Evolutionary conservation across 805 yeast genomes (phyloP).

Genomic region (Candida nonsorbophila): DNA sequence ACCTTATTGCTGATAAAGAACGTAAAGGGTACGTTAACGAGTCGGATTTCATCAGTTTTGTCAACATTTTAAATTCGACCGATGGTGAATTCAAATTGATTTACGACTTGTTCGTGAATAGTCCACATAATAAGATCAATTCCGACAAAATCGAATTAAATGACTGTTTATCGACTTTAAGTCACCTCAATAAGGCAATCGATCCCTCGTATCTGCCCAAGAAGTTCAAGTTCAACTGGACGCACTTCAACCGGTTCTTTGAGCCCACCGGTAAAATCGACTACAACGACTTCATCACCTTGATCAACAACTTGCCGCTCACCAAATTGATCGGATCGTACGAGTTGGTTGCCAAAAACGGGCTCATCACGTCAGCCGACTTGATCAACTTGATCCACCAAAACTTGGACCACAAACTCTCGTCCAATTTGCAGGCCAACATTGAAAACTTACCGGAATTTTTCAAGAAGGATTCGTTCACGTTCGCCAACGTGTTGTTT

Average conservation of each 20-base stretch:
- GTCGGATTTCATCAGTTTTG: slow-evolving; percentile 71
- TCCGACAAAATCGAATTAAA: slow-evolving; percentile 16
- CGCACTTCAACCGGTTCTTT: slow-evolving; percentile 34
- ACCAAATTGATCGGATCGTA: slow-evolving; percentile 41
- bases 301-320: slow-evolving; percentile 39
- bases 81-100: slow-evolving; percentile 27
- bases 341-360: slow-evolving; percentile 29
- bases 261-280: slow-evolving; percentile 34
- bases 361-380: slow-evolving; percentile 24
- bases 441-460: slow-evolving; percentile 30
- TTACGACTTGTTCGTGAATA: slow-evolving; percentile 16
- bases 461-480: slow-evolving; percentile 25
- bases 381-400: slow-evolving; percentile 27
- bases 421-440: slow-evolving; percentile 30
- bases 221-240: slow-evolving; percentile 37
- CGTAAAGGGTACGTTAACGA: slow-evolving; percentile 63
- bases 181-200: slow-evolving; percentile 32
- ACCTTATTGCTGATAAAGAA: slow-evolving; percentile 71
- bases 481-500: slow-evolving; percentile 34
- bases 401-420: slow-evolving; percentile 38
- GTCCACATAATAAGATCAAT: slow-evolving; percentile 5
- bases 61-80: slow-evolving; percentile 37
- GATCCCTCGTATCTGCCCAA: slow-evolving; percentile 39
- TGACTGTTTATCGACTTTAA: slow-evolving; percentile 29
- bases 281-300: slow-evolving; percentile 33